Percentiles rank a stretch among this genome's conserved stretches.
Conservation (phyloP, 257 asterid genomes). For the Ophiorrhiza pumila region DNA sequence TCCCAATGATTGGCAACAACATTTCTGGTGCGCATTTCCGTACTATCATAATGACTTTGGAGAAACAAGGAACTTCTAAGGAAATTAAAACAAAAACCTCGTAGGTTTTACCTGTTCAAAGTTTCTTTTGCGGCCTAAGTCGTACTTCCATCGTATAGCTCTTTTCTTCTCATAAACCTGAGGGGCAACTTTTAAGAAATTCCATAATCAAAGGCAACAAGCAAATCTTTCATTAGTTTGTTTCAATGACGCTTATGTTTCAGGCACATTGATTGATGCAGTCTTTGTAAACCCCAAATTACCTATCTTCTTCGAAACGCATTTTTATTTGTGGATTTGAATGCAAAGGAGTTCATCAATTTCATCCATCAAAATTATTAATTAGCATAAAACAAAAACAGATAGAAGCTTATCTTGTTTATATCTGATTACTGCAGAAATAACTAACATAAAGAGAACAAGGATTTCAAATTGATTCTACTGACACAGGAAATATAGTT, state of each 20-base stretch:
- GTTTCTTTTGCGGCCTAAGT: slow-evolving; percentile 71
- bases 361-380: neutral
- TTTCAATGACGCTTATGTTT: neutral
- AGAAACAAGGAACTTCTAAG: neutral
- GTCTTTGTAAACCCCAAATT: neutral
- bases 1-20: neutral
- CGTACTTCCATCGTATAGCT: slow-evolving; percentile 57
- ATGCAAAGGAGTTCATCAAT: neutral
- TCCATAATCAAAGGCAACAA: slow-evolving; percentile 9
- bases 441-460: neutral
- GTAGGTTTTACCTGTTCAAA: slow-evolving; percentile 59
- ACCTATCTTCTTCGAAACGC: neutral
- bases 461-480: neutral
- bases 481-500: neutral
- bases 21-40: neutral
- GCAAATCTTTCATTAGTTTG: neutral
- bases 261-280: neutral
- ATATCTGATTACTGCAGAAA: neutral
- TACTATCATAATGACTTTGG: neutral
- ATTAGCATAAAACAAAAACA: neutral
- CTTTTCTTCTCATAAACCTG: slow-evolving; percentile 84
- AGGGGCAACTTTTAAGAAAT: slow-evolving; percentile 9
- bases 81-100: neutral
- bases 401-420: neutral
- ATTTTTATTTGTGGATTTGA: neutral